Percentiles rank a stretch among this genome's conserved stretches.
These are phyloP conservation scores for Ophiostoma sp. DNA, from an alignment of 2,329 filamentous ascomycete genomes.

Conservation along the genomic window DNA sequence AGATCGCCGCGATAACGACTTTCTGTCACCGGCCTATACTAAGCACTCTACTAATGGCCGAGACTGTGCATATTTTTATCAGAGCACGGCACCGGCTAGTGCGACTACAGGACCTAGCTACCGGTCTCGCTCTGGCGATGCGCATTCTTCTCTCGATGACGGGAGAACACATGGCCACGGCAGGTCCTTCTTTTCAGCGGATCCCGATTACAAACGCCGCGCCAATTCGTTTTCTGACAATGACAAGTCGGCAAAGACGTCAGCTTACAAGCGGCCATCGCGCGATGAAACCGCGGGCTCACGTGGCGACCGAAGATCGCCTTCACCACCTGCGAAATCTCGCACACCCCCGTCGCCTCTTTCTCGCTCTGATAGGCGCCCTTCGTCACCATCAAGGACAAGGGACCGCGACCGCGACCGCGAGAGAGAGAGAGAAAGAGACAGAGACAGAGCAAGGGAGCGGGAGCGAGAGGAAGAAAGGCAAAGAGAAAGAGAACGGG, in stretches of 20 bases:
- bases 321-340: constrained; percentile 28
- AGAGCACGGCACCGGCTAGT: constrained; percentile 18
- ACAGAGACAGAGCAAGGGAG: constrained; percentile 18
- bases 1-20: constrained; percentile 32
- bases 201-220: constrained; percentile 33
- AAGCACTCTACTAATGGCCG: constrained; percentile 40
- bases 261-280: constrained; percentile 22
- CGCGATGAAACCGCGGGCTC: constrained; percentile 22
- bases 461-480: constrained; percentile 22
- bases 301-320: constrained; percentile 22
- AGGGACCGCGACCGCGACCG: constrained; percentile 24
- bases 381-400: constrained; percentile 2
- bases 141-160: constrained; percentile 16
- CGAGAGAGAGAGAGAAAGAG: constrained; percentile 18
- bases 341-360: constrained; percentile 31
- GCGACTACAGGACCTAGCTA: background rate
- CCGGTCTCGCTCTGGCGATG: constrained; percentile 24
- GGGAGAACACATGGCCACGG: constrained; percentile 8
- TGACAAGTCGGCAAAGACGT: constrained; percentile 21
- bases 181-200: constrained; percentile 17
- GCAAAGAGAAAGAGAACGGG: constrained; percentile 17
- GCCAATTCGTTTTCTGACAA: constrained; percentile 30
- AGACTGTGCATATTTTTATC: constrained; percentile 40
- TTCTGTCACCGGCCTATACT: constrained; percentile 41
- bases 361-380: constrained; percentile 9